Evolutionary conservation across 345 rosid genomes (phyloP).

Genomic region (Bruguiera parviflora): DNA sequence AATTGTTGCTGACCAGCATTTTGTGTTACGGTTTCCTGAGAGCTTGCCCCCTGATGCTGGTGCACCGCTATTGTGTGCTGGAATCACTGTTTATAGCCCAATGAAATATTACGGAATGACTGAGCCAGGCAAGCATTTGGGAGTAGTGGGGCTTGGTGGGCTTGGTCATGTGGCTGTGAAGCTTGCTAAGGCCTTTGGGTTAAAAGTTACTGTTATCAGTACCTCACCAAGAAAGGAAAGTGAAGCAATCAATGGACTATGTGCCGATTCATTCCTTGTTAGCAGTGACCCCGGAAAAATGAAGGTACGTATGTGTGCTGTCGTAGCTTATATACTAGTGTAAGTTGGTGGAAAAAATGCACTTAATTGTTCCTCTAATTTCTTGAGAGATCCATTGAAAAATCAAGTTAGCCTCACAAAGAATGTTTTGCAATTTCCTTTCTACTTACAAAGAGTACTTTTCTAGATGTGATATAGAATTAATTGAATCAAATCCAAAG

Average conservation of each 20-base stretch:
- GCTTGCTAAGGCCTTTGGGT: constrained; percentile 79
- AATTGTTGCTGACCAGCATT: constrained; percentile 69
- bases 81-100: constrained; percentile 84
- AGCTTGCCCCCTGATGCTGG: constrained; percentile 59
- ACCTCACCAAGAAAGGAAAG: constrained; percentile 50
- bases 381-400: no score
- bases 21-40: constrained; percentile 61
- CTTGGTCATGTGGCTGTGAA: constrained; percentile 91
- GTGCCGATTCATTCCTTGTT: constrained; percentile 63
- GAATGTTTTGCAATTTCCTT: no score
- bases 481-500: no score
- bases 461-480: no score
- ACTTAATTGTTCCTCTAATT: no score
- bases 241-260: constrained; percentile 49
- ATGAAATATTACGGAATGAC: constrained; percentile 88
- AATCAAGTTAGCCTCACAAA: no score
- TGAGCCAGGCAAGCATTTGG: constrained; percentile 78
- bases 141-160: constrained; percentile 87
- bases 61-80: constrained; percentile 84
- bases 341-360: no score
- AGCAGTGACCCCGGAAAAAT: constrained; percentile 51
- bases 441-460: no score
- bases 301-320: constrained; percentile 43
- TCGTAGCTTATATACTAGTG: no score
- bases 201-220: constrained; percentile 84